Base-by-base conservation (phyloP, 2,329 filamentous ascomycete species). In the Ilyonectria sp. region DNA sequence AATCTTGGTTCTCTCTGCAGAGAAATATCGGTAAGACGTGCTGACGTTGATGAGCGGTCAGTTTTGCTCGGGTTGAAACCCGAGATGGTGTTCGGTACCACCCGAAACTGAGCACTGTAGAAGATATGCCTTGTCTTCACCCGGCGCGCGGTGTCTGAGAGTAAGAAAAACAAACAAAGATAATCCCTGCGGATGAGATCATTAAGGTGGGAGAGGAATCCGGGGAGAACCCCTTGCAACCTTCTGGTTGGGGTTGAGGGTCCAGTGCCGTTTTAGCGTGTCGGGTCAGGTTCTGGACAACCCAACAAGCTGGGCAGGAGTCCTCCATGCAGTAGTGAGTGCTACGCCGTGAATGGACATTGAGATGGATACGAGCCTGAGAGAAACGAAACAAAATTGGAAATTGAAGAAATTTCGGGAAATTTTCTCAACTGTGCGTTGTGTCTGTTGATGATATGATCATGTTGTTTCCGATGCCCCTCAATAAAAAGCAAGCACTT, bases 181-280 rank as follows among this genome's bases (percentile, higher is more conserved):
- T 13, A 13, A 66, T 46, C 67, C 67, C 65, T 69, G 67, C 26
- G 53, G 57, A 65, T 68, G 60, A 60, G 66, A 67, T 70, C 62
- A 61, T 53, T 6, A 21, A 65, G 44, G 43, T 43, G 35, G 31
- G 33, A 52, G 29, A 52, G n/a, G 44, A 65, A 61, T 52, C 57
- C 35, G 63, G 63, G 63, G 63, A 60, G 21, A 57, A 50, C 44
- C 52, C 63, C 63, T 60, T 65, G 63, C 57, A 65, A 60, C 57
- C 33, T 52, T 54, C 31, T 17, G 33, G 54, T 54, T 19, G 37
- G 37, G 47, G 31, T 19, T 53, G 50, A 44, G 57, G 63, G 29
- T 26, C 56, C 63, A 53, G 26, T 31, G 50, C 31, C 31, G n/a
- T 46, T 60, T 60, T 60, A 60, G 63, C 57, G 44, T 21, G n/a